Evolutionary conservation across 2,329 filamentous ascomycete species (phyloP), one percentile per base, ranked within the genome.

Genomic region (Exophiala dermatitidis): DNA sequence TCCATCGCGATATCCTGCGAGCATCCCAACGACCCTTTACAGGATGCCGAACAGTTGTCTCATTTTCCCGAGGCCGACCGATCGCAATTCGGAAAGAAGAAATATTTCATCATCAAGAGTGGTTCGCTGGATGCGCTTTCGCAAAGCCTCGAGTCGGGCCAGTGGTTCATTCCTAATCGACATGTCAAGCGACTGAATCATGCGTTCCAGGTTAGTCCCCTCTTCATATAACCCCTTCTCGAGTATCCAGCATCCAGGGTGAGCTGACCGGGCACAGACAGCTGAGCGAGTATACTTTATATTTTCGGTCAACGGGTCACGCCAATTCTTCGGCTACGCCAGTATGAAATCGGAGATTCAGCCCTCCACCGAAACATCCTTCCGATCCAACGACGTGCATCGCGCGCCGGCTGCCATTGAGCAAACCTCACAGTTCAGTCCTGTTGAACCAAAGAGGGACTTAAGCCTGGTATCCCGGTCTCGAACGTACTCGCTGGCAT

Each of bases 91-190:
- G 57, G 53, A 0, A 52, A 38, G 42, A 53, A 56, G 32, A 56
- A 56, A 34, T 59, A 52, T 8, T 59, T 54, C 43, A 54, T 59
- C 33, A 12, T 59, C 38, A 59, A 59, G 33, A 56, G 57, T 46
- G 53, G 50, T 45, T 54, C 53, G 2, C 10, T 54, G 19, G 48
- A 59, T 7, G 53, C 56, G 2, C 50, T 59, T 28, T 53, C 52
- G 26, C 53, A 52, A 36, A 59, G 56, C 33, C 41, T 59, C 33
- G 53, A 47, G 36, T 46, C 50, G 6, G 50, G 44, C 5, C 31
- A 48, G 9, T 59, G 56, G 56, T 50, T 51, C 29, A 46, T 59
- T 10, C 56, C 56, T 8, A 53, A 54, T 30, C 46, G 56, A 19
- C 56, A 59, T 32, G 41, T 53, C 29, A 47, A 55, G 38, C 50